Evolutionary conservation across 1,139 yeast genomes (phyloP), one percentile per base, ranked within the genome.

Genomic region (Candida sanyaensis): DNA sequence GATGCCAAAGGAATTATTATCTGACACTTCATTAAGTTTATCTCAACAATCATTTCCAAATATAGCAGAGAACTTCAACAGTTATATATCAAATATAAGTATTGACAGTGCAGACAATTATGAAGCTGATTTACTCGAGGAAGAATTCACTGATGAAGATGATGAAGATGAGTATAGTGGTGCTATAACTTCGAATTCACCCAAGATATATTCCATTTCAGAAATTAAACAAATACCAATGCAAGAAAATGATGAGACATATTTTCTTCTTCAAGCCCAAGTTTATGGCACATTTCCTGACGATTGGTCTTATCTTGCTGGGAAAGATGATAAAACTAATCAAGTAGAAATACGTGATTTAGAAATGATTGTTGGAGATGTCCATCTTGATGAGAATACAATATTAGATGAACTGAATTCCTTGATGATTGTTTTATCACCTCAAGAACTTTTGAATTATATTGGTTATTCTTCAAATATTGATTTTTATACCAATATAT

Each of bases 351-450:
- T 40, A 5, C 17, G 30, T 12, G 37, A 30, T 21, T 9, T 31
- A 9, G 42, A 40, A 23, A 31, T 21, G 37, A 40, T 40, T 30
- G 9, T 30, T 23, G 42, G 27, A 5, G 37, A 40, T n/a, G 30
- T 21, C 4, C 23, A 31, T n/a, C 10, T 23, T 9, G 30, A 40
- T 31, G 37, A 24, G n/a, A 9, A 13, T 10, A 21, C 42, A 8
- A 21, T 29, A 3, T 39, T 39, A n/a, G 29, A 39, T 21, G 26
- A 21, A 5, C 13, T 10, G 8, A 39, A 29, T n/a, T 11, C 42
- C 27, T 9, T 28, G 8, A 12, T 13, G 9, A n/a, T 39, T 5
- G 10, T 29, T 6, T 8, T 39, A 12, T 4, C 7, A 4, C 12
- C 13, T 10, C 7, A 28, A 10, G 34, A 39, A 10, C 13, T 29